Evolutionary conservation across 2,329 filamentous ascomycete species (phyloP), one percentile per base, ranked within the genome.

Genomic region (Aspergillus intermedius): DNA sequence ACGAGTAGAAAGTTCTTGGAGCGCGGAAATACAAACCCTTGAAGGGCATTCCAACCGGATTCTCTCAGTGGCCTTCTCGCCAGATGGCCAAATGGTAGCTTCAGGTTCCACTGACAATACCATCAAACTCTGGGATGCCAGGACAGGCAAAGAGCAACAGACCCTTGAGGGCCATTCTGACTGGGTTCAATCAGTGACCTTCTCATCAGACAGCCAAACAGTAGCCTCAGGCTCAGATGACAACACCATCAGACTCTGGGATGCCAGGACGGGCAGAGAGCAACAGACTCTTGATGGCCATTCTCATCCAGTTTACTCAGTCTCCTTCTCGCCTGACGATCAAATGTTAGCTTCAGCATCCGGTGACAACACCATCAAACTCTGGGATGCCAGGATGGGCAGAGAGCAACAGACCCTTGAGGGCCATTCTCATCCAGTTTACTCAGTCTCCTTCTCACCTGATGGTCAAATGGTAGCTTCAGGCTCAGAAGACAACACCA

Each of bases 241-340:
- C 42, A 30, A 45, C 1, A 55, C 45, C 3, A 44, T 59, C 7
- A 48, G 45, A 47, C 45, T 57, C 12, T 57, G 50, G 23, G 23
- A 25, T 25, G 23, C 7, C 23, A 25, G 1, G 6, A 25, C 23
- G 9, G 5, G 23, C 6, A 3, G 9, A 25, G 23, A 25, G 23
- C 23, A 25, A 25, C 23, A 54, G 45, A 55, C 19, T 12, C 19
- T 43, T 9, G 23, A 32, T 2, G 42, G 22, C 13, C 42, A 44
- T 17, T 32, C 42, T 17, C 12, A 46, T 30, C 6, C 1, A 37
- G 48, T 59, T 42, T 1, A 10, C 0, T 46, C 45, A 1, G 46
- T 60, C 12, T 47, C 46, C 28, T 61, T 61, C 51, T 60, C 59
- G 4, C 52, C 50, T 25, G 49, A 62, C 40, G 50, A 51, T 19